phyloP scores from a whole-genome alignment of 1,139 yeast genomes.

The Casaregolazyma suthepensis region DNA sequence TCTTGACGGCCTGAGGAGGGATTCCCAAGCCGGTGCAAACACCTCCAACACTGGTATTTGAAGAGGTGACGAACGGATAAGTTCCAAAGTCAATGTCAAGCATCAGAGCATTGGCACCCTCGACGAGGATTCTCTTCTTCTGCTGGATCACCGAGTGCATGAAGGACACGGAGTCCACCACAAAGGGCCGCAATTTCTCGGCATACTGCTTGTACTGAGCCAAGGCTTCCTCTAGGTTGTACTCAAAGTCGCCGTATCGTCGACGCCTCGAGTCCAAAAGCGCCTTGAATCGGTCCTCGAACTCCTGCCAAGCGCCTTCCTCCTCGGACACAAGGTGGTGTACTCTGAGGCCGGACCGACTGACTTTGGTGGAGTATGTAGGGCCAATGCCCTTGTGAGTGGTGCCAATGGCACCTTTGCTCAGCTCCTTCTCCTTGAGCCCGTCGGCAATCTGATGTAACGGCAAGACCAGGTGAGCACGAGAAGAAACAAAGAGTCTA shows the following conservation, averaged over 20 bases:
- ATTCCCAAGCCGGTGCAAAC: slow-evolving; percentile 94
- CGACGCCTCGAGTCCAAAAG: slow-evolving; percentile 72
- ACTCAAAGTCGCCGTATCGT: slow-evolving; percentile 91
- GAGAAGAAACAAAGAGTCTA: slow-evolving; percentile 79
- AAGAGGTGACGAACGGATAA: slow-evolving; percentile 94
- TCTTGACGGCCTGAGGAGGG: slow-evolving; percentile 76
- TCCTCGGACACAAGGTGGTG: slow-evolving; percentile 90
- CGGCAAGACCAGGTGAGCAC: slow-evolving; percentile 95
- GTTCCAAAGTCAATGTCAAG: slow-evolving; percentile 97
- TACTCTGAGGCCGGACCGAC: slow-evolving; percentile 93
- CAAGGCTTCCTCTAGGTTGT: slow-evolving; percentile 76
- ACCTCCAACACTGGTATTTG: slow-evolving; percentile 96
- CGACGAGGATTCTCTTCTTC: slow-evolving; percentile 84
- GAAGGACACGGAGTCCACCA: slow-evolving; percentile 85
- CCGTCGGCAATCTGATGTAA: slow-evolving; percentile 97
- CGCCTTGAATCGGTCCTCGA: slow-evolving; percentile 70
- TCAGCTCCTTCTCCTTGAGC: slow-evolving; percentile 86
- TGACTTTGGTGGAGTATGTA: slow-evolving; percentile 92
- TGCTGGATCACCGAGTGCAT: slow-evolving; percentile 75
- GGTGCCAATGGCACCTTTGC: slow-evolving; percentile 93
- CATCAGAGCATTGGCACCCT: slow-evolving; percentile 98
- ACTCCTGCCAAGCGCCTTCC: slow-evolving; percentile 90
- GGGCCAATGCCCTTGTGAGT: slow-evolving; percentile 99
- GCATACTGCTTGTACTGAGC: slow-evolving; percentile 69
- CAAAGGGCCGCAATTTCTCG: slow-evolving; percentile 76